Conservation (phyloP, 2,329 filamentous ascomycete species). For the Magnaporthiopsis incrustans region DNA sequence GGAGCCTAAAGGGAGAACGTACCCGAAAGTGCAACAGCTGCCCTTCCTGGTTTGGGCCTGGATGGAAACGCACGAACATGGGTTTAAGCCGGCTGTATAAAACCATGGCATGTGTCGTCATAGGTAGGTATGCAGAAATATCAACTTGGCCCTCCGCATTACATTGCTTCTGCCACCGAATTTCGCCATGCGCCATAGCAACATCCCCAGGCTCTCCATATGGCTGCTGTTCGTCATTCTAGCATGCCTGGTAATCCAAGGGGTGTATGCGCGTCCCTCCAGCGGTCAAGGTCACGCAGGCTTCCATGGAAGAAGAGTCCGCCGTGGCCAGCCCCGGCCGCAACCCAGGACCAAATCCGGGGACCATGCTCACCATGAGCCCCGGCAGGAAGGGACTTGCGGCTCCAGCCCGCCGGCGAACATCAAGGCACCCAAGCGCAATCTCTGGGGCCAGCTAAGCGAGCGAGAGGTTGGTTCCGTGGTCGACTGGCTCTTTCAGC, state of each 20-base stretch:
- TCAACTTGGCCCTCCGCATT: background rate
- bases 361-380: background rate
- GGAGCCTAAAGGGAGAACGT: background rate
- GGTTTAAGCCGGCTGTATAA: background rate
- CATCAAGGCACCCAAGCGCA: conserved; percentile 29
- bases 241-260: background rate
- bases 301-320: background rate
- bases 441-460: conserved; percentile 31
- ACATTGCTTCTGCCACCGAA: background rate
- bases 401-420: conserved; percentile 9
- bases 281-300: no score
- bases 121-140: background rate
- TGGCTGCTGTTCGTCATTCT: background rate
- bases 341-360: background rate
- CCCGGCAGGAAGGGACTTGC: background rate
- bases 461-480: conserved; percentile 29
- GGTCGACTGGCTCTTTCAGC: conserved; percentile 30
- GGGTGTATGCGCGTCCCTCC: no score
- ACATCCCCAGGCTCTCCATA: background rate
- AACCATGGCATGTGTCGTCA: background rate
- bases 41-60: background rate
- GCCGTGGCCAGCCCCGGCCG: background rate
- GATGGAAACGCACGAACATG: background rate
- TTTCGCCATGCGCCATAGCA: background rate
- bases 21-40: background rate